Evolutionary conservation across 495 filamentous ascomycete species (phyloP).

Genomic region (Neurospora cerealis): DNA sequence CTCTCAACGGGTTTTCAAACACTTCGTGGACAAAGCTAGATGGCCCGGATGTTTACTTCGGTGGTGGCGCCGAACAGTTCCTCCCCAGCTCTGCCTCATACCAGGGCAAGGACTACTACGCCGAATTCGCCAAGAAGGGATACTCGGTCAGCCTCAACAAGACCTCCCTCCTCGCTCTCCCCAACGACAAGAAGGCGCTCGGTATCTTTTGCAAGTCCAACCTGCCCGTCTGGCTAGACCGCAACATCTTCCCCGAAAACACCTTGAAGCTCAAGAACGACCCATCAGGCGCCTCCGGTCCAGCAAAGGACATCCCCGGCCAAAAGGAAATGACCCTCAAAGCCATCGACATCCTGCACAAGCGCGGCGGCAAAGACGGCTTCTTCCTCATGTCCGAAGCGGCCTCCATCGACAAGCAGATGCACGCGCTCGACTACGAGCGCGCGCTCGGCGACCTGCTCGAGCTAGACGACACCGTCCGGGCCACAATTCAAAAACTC

Average conservation of each 20-base stretch:
- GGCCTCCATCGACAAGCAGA: conserved; percentile 70
- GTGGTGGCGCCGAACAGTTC: conserved; percentile 66
- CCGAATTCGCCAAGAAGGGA: conserved; percentile 51
- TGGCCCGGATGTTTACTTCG: conserved; percentile 64
- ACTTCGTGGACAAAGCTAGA: conserved; percentile 59
- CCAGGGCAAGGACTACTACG: conserved; percentile 54
- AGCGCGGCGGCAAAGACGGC: conserved; percentile 51
- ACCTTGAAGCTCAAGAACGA: conserved; percentile 48
- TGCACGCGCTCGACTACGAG: conserved; percentile 68
- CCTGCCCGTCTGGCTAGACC: conserved; percentile 62
- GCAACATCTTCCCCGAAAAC: conserved; percentile 59
- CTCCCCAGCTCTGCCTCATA: conserved; percentile 43
- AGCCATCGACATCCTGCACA: conserved; percentile 58
- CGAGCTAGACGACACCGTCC: conserved; percentile 65
- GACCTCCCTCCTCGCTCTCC: conserved; percentile 43
- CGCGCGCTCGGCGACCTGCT: conserved; percentile 65
- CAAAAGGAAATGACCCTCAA: conserved; percentile 77
- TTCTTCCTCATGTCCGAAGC: conserved; percentile 73
- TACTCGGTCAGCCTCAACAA: conserved; percentile 59
- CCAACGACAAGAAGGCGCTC: conserved; percentile 47
- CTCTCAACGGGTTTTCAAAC: conserved; percentile 46
- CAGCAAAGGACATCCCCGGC: conserved; percentile 58
- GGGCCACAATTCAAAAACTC: conserved; percentile 54
- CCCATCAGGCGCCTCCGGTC: conserved; percentile 45
- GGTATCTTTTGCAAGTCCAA: conserved; percentile 60